Base-by-base conservation (phyloP, 176 grass and related monocot species). In the Cenchrus purpureus region DNA sequence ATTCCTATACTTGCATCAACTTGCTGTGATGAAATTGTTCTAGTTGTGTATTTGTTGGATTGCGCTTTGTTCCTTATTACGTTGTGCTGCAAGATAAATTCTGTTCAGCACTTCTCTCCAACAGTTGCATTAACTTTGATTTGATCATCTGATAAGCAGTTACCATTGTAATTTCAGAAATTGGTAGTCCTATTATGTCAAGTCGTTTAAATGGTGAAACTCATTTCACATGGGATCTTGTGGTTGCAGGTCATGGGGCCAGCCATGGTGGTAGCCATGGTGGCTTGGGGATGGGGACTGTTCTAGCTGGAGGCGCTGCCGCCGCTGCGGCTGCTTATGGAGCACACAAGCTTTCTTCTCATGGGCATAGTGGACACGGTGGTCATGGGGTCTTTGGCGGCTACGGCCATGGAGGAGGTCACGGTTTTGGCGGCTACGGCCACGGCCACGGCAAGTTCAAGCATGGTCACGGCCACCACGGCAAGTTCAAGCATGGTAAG, bases 271-370 rank as follows among this genome's bases (percentile, higher is more conserved):
- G 45, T 6, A 46, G 45, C 45, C 45, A 46, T 46, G 45, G 45
- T 46, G 45, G 86, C 70, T 88, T 87, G 92, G 95, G 84, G 2
- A 93, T 86, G 92, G 95, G 84, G 1, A 0, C 51, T 10, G 48
- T 93, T 82, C 88, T 98, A 4, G 85, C 85, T 22, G 95, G 92
- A 84, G 95, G 92, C 12, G 95, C 92, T 6, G 95, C 85, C 0
- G 92, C 92, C 0, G 95, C 92, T 0, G 95, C 95, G 0, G 89
- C 85, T 29, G 95, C 89, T 10, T 98, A 95, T 46, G 92, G 95
- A 49, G 92, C 60, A 19, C 85, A 93, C 89, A 81, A 90, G 19
- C 25, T 97, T 37, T 84, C 86, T 37, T 84, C 86, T 51, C 82
- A 89, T 20, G 86, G 87, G 11, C 65, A 86, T 15, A 76, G 89